Evolutionary conservation across 2,329 filamentous ascomycete genomes (phyloP), one percentile per base, ranked within the genome.

Genomic region (Trichocomaceae sp.): DNA sequence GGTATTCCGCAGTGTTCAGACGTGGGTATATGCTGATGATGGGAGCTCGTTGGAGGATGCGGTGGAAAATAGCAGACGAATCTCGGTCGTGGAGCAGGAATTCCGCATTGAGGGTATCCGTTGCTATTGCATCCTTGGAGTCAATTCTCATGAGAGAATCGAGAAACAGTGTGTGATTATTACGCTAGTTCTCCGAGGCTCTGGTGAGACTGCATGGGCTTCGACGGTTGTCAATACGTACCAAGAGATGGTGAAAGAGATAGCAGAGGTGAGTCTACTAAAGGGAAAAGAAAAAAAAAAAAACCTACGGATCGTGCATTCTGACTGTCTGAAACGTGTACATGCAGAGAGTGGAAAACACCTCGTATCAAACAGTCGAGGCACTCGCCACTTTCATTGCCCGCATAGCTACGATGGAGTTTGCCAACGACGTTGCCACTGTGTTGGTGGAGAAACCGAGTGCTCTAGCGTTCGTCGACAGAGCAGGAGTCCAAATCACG

Each of bases 61-160:
- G 13, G 59, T 62, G 39, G 64, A 64, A n/a, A 61, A 63, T 12
- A 58, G 60, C 26, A 62, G 64, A 26, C 62, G 60, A 33, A 61
- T 64, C 19, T 61, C 68, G 35, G 62, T 68, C 5, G 45, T 71
- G 58, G 65, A 69, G 47, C 67, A 73, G 54, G 69, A 71, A 55
- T 72, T 73, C 56, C 64, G 65, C 1, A 70, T 78, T 57, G 70
- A 74, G 37, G 69, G 69, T 1, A 72, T 78, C 48, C 66, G 72
- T 22, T 74, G 72, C 58, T 66, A 71, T 47, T 76, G 73, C 61
- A 74, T 80, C 29, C 69, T 80, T 55, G 77, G 77, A 1, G 75
- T 80, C n/a, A 79, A 80, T 56, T 69, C 73, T 1, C 77, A 79
- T 58, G 77, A 80, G 63, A 68, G 77, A 19, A 61, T 76, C 17